Evolutionary conservation across 2,329 filamentous ascomycete genomes (phyloP).

Genomic region (Cryphonectria naterciae): DNA sequence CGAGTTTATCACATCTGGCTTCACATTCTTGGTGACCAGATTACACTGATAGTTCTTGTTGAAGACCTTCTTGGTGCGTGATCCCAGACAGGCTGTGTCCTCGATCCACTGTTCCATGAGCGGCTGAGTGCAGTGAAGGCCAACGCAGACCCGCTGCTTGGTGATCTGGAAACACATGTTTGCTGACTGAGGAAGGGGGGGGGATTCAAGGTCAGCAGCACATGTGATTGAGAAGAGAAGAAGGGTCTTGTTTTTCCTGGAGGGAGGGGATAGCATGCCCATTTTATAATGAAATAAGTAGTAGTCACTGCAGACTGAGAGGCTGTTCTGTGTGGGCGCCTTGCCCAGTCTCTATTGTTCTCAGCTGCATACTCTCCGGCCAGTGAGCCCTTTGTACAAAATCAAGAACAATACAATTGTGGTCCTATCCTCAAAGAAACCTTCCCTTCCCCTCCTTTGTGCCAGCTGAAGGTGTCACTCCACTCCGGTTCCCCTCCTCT

Average conservation of each 20-base stretch:
- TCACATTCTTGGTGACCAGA: constrained; percentile 2
- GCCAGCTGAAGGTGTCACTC: too few species aligned
- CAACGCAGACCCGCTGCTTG: background rate
- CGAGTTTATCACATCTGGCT: background rate
- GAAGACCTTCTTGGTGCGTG: background rate
- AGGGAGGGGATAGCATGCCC: background rate
- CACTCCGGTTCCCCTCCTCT: too few species aligned
- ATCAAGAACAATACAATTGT: background rate
- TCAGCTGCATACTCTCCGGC: background rate
- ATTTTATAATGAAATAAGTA: background rate
- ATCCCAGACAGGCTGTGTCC: background rate
- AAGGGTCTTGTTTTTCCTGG: background rate
- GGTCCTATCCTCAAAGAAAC: background rate
- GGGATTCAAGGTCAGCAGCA: background rate
- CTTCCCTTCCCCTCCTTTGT: too few species aligned
- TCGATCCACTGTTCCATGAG: background rate
- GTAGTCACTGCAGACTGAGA: background rate
- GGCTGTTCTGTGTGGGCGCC: background rate
- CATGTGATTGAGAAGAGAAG: background rate
- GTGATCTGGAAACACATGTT: constrained; percentile 8
- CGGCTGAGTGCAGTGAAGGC: background rate
- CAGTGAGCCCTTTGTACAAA: background rate
- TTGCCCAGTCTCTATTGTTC: background rate
- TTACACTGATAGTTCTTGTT: background rate
- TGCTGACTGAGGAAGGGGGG: background rate